Evolutionary conservation across 2,329 filamentous ascomycete species (phyloP).

Genomic region (Fusarium marasasianum): DNA sequence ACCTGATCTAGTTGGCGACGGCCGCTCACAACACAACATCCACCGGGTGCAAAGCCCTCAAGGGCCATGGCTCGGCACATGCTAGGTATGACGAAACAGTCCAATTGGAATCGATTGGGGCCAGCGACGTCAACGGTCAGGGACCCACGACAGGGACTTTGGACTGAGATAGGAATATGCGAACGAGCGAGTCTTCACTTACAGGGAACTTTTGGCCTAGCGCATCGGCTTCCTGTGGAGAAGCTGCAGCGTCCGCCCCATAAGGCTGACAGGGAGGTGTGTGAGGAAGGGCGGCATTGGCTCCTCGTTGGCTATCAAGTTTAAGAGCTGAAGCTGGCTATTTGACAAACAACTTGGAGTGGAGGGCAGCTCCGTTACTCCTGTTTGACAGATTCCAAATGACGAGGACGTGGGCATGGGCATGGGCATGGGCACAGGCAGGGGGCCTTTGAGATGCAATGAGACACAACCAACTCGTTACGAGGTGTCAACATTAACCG

Average conservation of each 20-base stretch:
- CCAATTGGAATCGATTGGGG: constrained; percentile 15
- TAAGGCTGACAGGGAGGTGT: constrained; percentile 44
- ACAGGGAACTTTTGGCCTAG: constrained; percentile 35
- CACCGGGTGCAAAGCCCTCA: constrained; percentile 28
- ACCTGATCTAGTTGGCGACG: constrained; percentile 23
- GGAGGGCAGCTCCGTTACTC: not conserved
- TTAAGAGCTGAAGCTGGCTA: constrained; percentile 18
- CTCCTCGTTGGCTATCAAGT: constrained; percentile 19
- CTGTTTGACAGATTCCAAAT: constrained; percentile 17
- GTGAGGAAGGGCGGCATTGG: constrained; percentile 6
- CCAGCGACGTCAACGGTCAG: not conserved
- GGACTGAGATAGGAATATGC: constrained; percentile 5
- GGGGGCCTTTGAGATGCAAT: not conserved
- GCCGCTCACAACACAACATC: constrained; percentile 38
- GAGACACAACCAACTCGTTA: not conserved
- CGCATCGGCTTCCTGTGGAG: constrained; percentile 35
- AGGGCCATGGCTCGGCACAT: constrained; percentile 18
- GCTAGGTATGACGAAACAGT: constrained; percentile 23
- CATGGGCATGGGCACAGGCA: not conserved
- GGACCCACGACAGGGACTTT: constrained; percentile 13
- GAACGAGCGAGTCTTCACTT: constrained; percentile 16
- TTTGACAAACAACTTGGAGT: not conserved
- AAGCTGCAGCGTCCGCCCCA: constrained; percentile 30
- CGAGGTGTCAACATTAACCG: not conserved
- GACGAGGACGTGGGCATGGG: not conserved